phyloP scores from a whole-genome alignment of 1,284 basidiomycete genomes.

The Marasmius tenuissimus region DNA sequence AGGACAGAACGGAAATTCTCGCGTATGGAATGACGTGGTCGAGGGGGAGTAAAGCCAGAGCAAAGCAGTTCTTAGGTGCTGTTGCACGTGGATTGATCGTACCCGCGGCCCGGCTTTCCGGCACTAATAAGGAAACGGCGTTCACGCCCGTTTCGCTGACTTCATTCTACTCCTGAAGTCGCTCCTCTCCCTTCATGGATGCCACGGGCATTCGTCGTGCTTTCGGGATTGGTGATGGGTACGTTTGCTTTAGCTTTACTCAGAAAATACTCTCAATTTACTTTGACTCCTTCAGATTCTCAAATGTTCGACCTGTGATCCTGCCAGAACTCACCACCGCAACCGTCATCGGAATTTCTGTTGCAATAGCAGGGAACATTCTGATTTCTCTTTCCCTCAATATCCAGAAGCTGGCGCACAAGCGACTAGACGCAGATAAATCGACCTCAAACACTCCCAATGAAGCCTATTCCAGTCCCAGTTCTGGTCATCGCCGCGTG shows the following conservation, averaged over 20 bases:
- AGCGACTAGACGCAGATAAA: slow-evolving; percentile 55
- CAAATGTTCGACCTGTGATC: slow-evolving; percentile 18
- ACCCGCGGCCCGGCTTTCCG: neutral
- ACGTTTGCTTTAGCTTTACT: neutral
- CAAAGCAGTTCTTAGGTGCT: neutral
- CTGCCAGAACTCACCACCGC: slow-evolving; percentile 59
- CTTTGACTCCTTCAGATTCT: neutral
- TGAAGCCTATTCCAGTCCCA: neutral
- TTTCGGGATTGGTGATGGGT: neutral
- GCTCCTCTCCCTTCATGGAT: too few relatives aligned
- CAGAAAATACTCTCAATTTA: neutral
- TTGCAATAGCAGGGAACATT: slow-evolving; percentile 84
- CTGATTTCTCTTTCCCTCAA: slow-evolving; percentile 91
- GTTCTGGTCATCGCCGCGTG: slow-evolving; percentile 11
- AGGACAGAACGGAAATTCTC: neutral
- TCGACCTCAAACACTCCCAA: neutral
- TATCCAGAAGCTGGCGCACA: slow-evolving; percentile 90
- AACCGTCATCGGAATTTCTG: slow-evolving; percentile 78
- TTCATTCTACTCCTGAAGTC: too few relatives aligned
- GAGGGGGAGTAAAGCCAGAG: slow-evolving; percentile 4
- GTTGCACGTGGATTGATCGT: neutral
- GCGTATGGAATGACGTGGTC: slow-evolving; percentile 4
- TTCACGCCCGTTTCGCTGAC: too few relatives aligned
- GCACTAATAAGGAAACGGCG: too few relatives aligned
- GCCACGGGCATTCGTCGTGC: too few relatives aligned